These are phyloP conservation scores for Tetracladium setigerum DNA, from an alignment of 495 filamentous ascomycete genomes.

Conservation along the genomic window DNA sequence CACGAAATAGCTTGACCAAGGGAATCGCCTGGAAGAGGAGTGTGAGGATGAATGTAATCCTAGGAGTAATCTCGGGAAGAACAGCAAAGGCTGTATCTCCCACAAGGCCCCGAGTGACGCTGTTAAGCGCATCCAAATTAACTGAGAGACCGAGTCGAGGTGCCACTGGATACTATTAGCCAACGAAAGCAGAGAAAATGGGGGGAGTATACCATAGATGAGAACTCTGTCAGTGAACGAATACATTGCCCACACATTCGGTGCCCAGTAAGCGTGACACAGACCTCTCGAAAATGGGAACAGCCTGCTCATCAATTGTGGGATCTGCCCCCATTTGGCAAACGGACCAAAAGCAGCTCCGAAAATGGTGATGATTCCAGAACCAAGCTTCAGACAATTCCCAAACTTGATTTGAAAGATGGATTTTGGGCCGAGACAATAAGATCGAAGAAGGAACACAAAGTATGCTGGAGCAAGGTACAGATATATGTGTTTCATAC, in stretches of 20 bases:
- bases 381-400: conserved; percentile 76
- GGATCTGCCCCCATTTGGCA: conserved; percentile 72
- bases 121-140: conserved; percentile 66
- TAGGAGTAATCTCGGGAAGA: conserved; percentile 76
- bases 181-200: neutral
- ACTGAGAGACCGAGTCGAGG: conserved; percentile 68
- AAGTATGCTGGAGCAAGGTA: conserved; percentile 97
- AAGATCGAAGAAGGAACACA: conserved; percentile 76
- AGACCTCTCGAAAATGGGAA: conserved; percentile 93
- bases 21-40: conserved; percentile 75
- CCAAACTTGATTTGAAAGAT: conserved; percentile 67
- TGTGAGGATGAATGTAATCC: conserved; percentile 74
- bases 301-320: conserved; percentile 75
- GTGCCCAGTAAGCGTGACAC: conserved; percentile 97
- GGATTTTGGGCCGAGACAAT: conserved; percentile 77
- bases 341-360: conserved; percentile 87
- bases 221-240: conserved; percentile 80
- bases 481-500: conserved; percentile 96
- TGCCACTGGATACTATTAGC: conserved; percentile 43
- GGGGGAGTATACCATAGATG: conserved; percentile 56
- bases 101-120: conserved; percentile 86
- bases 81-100: conserved; percentile 95
- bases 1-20: conserved; percentile 72
- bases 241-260: conserved; percentile 96
- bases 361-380: conserved; percentile 64